phyloP scores from a whole-genome alignment of 805 yeast species.

The Wickerhamiella alocasiicola region DNA sequence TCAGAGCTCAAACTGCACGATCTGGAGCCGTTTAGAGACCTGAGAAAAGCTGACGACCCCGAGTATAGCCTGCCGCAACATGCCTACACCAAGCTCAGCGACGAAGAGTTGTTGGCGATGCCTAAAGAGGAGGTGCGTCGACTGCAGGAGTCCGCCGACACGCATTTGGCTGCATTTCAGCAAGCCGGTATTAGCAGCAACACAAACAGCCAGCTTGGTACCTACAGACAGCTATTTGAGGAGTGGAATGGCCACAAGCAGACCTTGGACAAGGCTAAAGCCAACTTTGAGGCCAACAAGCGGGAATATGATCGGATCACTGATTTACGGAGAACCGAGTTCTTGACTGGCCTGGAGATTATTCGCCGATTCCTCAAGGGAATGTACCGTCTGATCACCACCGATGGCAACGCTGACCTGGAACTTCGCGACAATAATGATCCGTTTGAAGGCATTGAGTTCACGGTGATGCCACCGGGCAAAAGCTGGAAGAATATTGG shows the following conservation, averaged over 20 bases:
- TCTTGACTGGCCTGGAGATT: conserved; percentile 81
- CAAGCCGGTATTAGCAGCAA: background rate
- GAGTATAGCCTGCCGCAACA: background rate
- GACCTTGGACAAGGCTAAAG: conserved; percentile 47
- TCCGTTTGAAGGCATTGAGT: conserved; percentile 96
- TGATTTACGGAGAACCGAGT: conserved; percentile 67
- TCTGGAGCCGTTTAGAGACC: background rate
- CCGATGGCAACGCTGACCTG: conserved; percentile 98
- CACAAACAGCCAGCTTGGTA: background rate
- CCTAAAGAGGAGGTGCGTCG: background rate
- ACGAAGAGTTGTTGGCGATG: background rate
- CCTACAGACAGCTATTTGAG: conserved; percentile 47
- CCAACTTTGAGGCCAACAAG: conserved; percentile 53
- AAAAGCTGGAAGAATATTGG: conserved; percentile 95
- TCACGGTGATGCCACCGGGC: conserved; percentile 98
- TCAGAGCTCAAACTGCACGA: background rate
- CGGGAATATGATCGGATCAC: background rate
- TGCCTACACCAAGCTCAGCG: background rate
- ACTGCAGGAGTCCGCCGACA: background rate
- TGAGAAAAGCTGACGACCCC: background rate
- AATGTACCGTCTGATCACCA: conserved; percentile 96
- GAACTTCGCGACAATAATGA: conserved; percentile 91
- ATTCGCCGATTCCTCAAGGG: conserved; percentile 84
- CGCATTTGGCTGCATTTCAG: background rate
- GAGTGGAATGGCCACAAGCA: conserved; percentile 49